Percentiles rank a stretch among this genome's conserved stretches.
phyloP scores from a whole-genome alignment of 305 asterid genomes.

The Euphrasia arctica region DNA sequence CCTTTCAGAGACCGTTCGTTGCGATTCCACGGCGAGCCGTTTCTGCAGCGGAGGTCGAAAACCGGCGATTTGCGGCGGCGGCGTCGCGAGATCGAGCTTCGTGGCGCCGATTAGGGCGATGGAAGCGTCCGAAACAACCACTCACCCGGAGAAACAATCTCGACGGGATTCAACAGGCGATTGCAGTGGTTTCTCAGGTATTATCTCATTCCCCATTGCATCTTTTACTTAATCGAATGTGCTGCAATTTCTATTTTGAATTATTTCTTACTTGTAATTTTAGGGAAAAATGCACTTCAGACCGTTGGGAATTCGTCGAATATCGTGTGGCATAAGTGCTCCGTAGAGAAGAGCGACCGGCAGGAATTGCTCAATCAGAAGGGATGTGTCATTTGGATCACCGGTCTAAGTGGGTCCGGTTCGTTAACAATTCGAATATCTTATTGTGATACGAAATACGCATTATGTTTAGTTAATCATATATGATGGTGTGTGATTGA shows the following conservation, averaged over 20 bases:
- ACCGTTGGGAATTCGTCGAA: constrained; percentile 66
- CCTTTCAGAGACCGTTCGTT: constrained; percentile 26
- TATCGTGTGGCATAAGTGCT: constrained; percentile 88
- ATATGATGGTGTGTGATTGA: constrained; percentile 1
- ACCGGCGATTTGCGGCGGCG: constrained; percentile 33
- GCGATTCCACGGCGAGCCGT: constrained; percentile 35
- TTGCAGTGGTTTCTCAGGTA: constrained; percentile 33
- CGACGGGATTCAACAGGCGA: constrained; percentile 31
- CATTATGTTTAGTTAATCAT: neutral
- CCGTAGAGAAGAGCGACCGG: constrained; percentile 75
- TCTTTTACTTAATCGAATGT: neutral
- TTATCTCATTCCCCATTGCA: neutral
- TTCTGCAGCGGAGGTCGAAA: constrained; percentile 25
- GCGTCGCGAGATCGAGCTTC: constrained; percentile 39
- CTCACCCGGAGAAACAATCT: constrained; percentile 34
- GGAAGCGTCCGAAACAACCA: constrained; percentile 54
- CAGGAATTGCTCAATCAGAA: constrained; percentile 84
- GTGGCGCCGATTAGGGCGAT: constrained; percentile 58
- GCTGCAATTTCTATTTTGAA: neutral
- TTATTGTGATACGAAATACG: neutral
- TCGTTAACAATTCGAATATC: constrained; percentile 25
- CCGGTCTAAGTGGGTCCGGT: constrained; percentile 99
- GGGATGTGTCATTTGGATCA: constrained; percentile 96
- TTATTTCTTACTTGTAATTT: neutral
- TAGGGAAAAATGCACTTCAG: constrained; percentile 46